Base-by-base conservation (phyloP, 352 stramenopile species). In the Globisporangium polare region DNA sequence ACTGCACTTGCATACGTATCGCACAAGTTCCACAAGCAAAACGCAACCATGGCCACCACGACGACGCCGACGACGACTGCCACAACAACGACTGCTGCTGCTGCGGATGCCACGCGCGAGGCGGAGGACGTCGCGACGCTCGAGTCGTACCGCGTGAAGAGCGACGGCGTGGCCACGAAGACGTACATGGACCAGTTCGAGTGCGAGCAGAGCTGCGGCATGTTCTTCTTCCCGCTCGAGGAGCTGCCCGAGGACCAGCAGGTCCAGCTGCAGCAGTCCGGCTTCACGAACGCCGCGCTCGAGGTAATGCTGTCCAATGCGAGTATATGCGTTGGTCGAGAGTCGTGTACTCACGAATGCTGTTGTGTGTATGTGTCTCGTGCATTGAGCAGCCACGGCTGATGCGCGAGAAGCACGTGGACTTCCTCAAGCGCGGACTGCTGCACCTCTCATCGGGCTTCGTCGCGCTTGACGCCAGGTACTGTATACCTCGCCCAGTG, bases 201-300 rank as follows among this genome's bases (percentile, higher is more conserved):
- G 41, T 97, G 90, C 45, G 94, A 98, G 76, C 33, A 77, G 46
- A 96, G 94, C 77, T 97, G 89, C 65, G 55, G 69, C 41, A 91
- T 96, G 51, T 98, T 97, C 69, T 97, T 97, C 75, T 90, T 97
- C 59, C 88, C 94, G 53, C 72, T 98, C 18, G 69, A 75, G 8
- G 69, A 78, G 39, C 71, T 98, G 35, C 75, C 79, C 0, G 31
- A 79, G 46, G 73, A 84, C 59, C 78, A 98, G 68, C 74, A 96
- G 65, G 58, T 89, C 57, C 74, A 98, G 71, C 81, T 98, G 29
- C 76, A 95, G 64, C 62, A 89, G 26, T 67, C 89, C 18, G 92
- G 84, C 29, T 86, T 98, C 46, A 66, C 96, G 43, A 91, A 83
- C 73, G 71, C 72, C 10, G 65, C 77, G 4, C 65, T 90, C 33